Conservation (phyloP, 768 basidiomycete species). For the Mycena maculata region DNA sequence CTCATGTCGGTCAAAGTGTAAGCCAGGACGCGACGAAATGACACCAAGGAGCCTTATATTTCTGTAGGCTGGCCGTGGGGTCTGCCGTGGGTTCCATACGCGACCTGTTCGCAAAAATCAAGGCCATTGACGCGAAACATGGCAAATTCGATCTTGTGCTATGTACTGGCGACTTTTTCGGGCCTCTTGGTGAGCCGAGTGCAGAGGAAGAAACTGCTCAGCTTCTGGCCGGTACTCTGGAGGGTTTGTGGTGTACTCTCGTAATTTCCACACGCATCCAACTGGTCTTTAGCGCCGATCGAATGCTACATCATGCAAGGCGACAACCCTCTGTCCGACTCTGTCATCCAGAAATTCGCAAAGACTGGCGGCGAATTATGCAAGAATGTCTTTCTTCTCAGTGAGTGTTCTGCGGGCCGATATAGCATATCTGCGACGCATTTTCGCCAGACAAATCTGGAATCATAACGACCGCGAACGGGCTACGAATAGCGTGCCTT, state of each 20-base stretch:
- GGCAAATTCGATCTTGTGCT: slow-evolving; percentile 91
- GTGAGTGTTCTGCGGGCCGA: slow-evolving; percentile 59
- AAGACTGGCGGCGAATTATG: slow-evolving; percentile 84
- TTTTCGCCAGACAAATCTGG: slow-evolving; percentile 78
- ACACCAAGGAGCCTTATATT: slow-evolving; percentile 18
- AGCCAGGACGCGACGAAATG: slow-evolving; percentile 21
- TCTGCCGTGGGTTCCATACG: slow-evolving; percentile 80
- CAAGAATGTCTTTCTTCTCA: slow-evolving; percentile 85
- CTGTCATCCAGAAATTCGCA: slow-evolving; percentile 79
- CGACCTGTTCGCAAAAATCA: slow-evolving; percentile 84
- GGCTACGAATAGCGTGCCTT: slow-evolving; percentile 86
- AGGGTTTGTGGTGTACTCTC: slow-evolving; percentile 57
- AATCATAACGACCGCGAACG: slow-evolving; percentile 80
- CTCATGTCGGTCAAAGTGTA: slow-evolving; percentile 53
- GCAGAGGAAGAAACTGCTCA: slow-evolving; percentile 64
- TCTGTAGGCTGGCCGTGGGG: slow-evolving; percentile 76
- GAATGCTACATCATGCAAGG: slow-evolving; percentile 96
- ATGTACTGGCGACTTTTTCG: slow-evolving; percentile 90
- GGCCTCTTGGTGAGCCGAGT: slow-evolving; percentile 53
- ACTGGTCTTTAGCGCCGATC: slow-evolving; percentile 70
- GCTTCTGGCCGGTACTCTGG: slow-evolving; percentile 73
- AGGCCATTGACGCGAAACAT: slow-evolving; percentile 88
- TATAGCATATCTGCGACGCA: slow-evolving; percentile 18
- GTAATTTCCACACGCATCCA: slow-evolving; percentile 26
- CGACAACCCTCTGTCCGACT: slow-evolving; percentile 75